phyloP scores from a whole-genome alignment of 1,284 basidiomycete species.

The Phlebopus sp. region DNA sequence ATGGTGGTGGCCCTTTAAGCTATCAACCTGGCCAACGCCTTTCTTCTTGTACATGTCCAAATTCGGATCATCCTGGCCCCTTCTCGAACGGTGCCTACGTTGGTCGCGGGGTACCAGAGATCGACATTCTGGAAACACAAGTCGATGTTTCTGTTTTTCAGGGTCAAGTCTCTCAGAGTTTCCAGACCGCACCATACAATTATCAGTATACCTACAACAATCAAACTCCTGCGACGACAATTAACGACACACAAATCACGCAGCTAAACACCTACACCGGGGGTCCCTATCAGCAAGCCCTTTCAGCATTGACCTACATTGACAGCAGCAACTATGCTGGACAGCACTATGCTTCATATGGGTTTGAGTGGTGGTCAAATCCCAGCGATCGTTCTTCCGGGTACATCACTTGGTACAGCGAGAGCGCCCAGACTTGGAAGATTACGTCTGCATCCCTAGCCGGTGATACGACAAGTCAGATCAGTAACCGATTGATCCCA shows the following conservation, averaged over 20 bases:
- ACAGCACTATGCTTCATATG: conserved; percentile 56
- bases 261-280: conserved; percentile 73
- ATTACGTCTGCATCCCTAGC: conserved; percentile 58
- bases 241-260: conserved; percentile 53
- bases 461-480: conserved; percentile 49
- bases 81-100: conserved; percentile 44
- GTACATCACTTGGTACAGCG: conserved; percentile 72
- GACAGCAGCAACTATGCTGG: conserved; percentile 54
- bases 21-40: conserved; percentile 75
- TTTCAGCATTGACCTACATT: conserved; percentile 63
- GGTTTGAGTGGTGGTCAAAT: conserved; percentile 74
- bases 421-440: conserved; percentile 64
- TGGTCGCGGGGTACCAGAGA: conserved; percentile 85
- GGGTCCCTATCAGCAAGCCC: conserved; percentile 75
- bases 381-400: conserved; percentile 57
- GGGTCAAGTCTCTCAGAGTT: conserved; percentile 75
- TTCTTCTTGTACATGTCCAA: conserved; percentile 83
- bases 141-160: conserved; percentile 45
- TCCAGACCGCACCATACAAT: conserved; percentile 81
- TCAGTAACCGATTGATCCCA: conserved; percentile 66
- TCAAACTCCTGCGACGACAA: conserved; percentile 48
- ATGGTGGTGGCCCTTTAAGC: conserved; percentile 47
- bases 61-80: conserved; percentile 84
- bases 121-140: conserved; percentile 79
- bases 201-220: conserved; percentile 61